phyloP scores from a whole-genome alignment of 1,139 yeast genomes.

The Blastobotrys indianensis region DNA sequence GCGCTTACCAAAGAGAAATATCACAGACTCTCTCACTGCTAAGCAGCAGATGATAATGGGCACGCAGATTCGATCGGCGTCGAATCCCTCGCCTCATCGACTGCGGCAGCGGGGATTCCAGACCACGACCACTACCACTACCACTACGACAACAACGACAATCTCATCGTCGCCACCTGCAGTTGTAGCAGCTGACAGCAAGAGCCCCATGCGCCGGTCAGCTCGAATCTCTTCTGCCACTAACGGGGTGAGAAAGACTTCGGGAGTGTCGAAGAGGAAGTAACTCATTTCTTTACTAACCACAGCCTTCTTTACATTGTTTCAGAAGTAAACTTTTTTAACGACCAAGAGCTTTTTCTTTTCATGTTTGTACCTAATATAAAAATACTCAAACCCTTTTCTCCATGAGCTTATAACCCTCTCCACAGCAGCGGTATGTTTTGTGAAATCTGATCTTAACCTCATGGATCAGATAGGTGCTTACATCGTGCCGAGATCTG shows the following conservation, averaged over 20 bases:
- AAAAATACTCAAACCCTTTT: neutral
- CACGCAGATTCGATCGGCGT: constrained; percentile 22
- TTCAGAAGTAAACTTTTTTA: neutral
- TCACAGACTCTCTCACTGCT: constrained; percentile 16
- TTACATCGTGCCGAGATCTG: too few relatives aligned
- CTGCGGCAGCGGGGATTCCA: constrained; percentile 17
- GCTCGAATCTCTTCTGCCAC: constrained; percentile 18
- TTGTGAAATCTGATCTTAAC: too few relatives aligned
- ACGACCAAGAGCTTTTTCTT: neutral
- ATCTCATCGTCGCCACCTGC: constrained; percentile 18
- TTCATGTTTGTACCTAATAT: neutral
- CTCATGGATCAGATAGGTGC: too few relatives aligned
- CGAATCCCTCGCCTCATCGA: constrained; percentile 23
- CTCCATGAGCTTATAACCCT: too few relatives aligned
- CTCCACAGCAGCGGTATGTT: too few relatives aligned
- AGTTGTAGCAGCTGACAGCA: constrained; percentile 9
- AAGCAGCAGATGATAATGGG: constrained; percentile 22
- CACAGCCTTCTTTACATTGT: neutral
- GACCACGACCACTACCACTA: constrained; percentile 22
- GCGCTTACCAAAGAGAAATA: constrained; percentile 12
- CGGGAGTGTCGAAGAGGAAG: constrained; percentile 7
- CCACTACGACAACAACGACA: constrained; percentile 23
- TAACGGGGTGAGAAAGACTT: constrained; percentile 20
- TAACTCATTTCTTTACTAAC: neutral
- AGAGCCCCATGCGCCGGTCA: constrained; percentile 19